Conservation (phyloP, 2,329 filamentous ascomycete genomes). For the Colletotrichum falcatum region DNA sequence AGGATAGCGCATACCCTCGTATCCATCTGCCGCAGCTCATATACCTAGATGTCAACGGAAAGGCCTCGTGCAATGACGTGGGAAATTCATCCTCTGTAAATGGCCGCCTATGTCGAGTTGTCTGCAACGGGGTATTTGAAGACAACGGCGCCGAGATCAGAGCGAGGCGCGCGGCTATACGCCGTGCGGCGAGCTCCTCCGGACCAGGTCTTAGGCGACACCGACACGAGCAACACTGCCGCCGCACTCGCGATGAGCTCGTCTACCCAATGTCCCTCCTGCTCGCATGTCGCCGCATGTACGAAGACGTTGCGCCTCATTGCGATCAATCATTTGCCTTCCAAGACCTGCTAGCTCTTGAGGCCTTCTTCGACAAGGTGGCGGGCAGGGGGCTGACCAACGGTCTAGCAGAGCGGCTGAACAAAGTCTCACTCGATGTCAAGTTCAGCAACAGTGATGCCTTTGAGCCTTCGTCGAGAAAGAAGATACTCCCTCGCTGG, state of each 20-base stretch:
- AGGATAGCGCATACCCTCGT: conserved; percentile 18
- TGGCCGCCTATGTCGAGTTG: conserved; percentile 1
- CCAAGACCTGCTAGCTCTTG: conserved; percentile 19
- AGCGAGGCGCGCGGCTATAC: neutral
- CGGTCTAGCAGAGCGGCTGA: conserved; percentile 8
- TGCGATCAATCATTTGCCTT: conserved; percentile 28
- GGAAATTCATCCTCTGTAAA: neutral
- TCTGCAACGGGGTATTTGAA: neutral
- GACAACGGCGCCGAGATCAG: conserved; percentile 12
- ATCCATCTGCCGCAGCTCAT: conserved; percentile 18
- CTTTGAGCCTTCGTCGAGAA: conserved; percentile 29
- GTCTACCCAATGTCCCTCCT: conserved; percentile 1
- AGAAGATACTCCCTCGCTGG: conserved; percentile 23
- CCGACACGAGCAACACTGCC: neutral
- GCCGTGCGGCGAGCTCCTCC: neutral
- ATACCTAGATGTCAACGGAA: conserved; percentile 6
- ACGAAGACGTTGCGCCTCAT: conserved; percentile 20
- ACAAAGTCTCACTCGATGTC: conserved; percentile 19
- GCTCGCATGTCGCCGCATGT: conserved; percentile 25
- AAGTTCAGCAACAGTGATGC: conserved; percentile 20
- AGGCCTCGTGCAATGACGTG: neutral
- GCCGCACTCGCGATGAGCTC: neutral
- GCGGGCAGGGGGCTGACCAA: neutral
- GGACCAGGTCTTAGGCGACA: neutral
- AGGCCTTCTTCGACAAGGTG: conserved; percentile 6